Conservation (phyloP, 1,284 basidiomycete species). For the Malassezia yamatoensis region DNA sequence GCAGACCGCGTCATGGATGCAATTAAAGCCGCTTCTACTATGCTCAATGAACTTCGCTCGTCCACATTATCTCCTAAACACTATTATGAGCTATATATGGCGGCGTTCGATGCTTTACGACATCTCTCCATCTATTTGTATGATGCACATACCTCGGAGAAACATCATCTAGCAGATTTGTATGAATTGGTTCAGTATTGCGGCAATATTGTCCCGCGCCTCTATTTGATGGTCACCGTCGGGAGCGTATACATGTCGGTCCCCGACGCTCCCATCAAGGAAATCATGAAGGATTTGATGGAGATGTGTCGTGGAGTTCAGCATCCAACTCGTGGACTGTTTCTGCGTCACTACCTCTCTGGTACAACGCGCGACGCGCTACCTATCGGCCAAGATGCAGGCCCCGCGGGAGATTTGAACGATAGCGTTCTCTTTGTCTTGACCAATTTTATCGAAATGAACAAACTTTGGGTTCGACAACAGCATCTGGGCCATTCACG, state of each 20-base stretch:
- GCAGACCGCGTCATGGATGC: slow-evolving; percentile 47
- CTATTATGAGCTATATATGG: slow-evolving; percentile 48
- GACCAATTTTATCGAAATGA: slow-evolving; percentile 48
- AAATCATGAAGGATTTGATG: slow-evolving; percentile 48
- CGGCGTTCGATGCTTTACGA: slow-evolving; percentile 43
- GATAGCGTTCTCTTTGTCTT: slow-evolving; percentile 47
- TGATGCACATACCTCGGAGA: slow-evolving; percentile 41
- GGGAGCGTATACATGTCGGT: slow-evolving; percentile 48
- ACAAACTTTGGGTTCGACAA: slow-evolving; percentile 47
- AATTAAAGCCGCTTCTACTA: slow-evolving; percentile 44
- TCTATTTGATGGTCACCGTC: slow-evolving; percentile 48
- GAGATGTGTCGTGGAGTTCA: slow-evolving; percentile 47
- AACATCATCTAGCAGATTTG: slow-evolving; percentile 45
- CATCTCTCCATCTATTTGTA: slow-evolving; percentile 46
- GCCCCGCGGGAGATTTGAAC: slow-evolving; percentile 38
- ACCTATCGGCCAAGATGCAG: slow-evolving; percentile 37
- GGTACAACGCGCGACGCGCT: slow-evolving; percentile 46
- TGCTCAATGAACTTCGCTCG: slow-evolving; percentile 43
- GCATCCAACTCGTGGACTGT: slow-evolving; percentile 46
- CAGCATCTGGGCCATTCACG: slow-evolving; percentile 47
- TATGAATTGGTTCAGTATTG: slow-evolving; percentile 48
- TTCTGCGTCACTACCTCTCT: slow-evolving; percentile 46
- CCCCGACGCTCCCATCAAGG: slow-evolving; percentile 46
- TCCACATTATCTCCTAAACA: slow-evolving; percentile 42
- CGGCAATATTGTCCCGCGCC: slow-evolving; percentile 46